A percentile compares a stretch with the other conserved stretches of the same genome.
Conservation (phyloP, 176 grass and related monocot species). For the Bonia amplexicaulis region DNA sequence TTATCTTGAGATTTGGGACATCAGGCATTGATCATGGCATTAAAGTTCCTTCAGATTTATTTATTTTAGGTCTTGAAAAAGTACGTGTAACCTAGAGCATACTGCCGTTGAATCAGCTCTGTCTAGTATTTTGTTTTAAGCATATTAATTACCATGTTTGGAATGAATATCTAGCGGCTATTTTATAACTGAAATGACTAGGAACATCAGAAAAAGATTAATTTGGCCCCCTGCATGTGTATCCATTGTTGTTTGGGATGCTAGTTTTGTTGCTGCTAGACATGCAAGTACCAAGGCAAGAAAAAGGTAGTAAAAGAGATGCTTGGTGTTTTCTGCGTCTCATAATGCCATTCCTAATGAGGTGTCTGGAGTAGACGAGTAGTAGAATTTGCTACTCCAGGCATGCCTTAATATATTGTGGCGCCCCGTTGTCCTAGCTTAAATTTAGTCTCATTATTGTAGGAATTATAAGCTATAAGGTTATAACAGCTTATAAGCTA, state of each 20-base stretch:
- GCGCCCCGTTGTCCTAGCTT: background rate
- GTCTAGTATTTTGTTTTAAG: background rate
- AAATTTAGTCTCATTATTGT: background rate
- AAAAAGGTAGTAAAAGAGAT: background rate
- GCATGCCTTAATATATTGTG: background rate
- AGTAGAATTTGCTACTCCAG: background rate
- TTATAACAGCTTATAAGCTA: background rate
- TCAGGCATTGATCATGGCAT: background rate
- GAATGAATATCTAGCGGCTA: background rate
- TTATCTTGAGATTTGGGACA: background rate
- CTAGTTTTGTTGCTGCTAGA: background rate
- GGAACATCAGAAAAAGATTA: background rate
- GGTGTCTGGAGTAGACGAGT: background rate
- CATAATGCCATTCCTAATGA: background rate
- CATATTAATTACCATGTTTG: background rate
- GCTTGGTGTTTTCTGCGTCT: background rate
- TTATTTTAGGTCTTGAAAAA: slow-evolving; percentile 4
- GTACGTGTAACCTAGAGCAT: background rate
- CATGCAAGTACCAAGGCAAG: background rate
- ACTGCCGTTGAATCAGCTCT: background rate
- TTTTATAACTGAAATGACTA: background rate
- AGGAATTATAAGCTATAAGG: background rate
- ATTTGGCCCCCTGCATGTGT: background rate
- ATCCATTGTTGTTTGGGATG: background rate
- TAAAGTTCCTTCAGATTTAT: background rate